Base-by-base conservation (phyloP, 495 filamentous ascomycete genomes). In the Cetradonia linearis region DNA sequence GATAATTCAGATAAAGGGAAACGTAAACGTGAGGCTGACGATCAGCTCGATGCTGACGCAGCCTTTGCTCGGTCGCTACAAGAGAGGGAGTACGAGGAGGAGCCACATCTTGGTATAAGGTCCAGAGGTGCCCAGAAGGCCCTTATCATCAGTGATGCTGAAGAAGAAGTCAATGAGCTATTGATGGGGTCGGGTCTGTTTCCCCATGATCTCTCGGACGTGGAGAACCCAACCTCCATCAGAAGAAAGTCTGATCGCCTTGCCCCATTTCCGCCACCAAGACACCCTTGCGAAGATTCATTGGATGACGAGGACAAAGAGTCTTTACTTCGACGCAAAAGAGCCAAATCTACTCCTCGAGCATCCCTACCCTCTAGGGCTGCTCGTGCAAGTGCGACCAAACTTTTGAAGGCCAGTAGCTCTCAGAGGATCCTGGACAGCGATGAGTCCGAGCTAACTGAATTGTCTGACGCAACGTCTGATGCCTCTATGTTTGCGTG, bases 31-130 rank as follows among this genome's bases (percentile, higher is more conserved):
- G 65, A 62, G 7, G 60, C 60, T 16, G 70, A 75, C 6, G 72
- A 77, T 54, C 67, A 64, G 16, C 56, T 77, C 36, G 68, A 70
- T 14, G 77, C 76, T 0, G 84, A 87, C 70, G 78, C 75, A 20
- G 75, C 76, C 40, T 64, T 88, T 27, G 85, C 86, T 6, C 73
- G 71, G 58, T 73, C 67, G 33, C 72, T 88, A 42, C 86, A 89
- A 66, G 71, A 79, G 44, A 77, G 83, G 61, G 86, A 88, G 66
- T 84, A 86, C 63, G 68, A 70, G 20, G 58, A 67, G 11, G 65
- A 66, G 1, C 48, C 49, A 11, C 23, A 59, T n/a, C 72, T 72
- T 60, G 56, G 64, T 59, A 62, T 58, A 50, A 75, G 72, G 61
- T 53, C 63, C 27, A 64, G 57, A 33, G 68, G 28, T 56, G 27